Conservation (phyloP, 2,329 filamentous ascomycete species). For the Fusarium sacchari region DNA sequence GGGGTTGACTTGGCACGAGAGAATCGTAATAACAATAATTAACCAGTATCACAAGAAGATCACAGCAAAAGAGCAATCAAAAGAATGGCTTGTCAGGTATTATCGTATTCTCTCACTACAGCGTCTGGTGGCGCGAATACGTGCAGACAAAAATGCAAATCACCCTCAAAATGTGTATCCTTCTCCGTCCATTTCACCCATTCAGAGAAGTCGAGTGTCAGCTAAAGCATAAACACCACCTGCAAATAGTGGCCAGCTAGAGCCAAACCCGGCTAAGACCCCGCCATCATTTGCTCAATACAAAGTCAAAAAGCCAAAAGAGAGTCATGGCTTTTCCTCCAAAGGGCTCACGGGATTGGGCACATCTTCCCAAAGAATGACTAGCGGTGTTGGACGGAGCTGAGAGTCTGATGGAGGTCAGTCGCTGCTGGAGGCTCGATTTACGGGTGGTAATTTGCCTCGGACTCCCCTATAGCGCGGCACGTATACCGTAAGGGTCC, state of each 20-base stretch:
- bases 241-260: constrained; percentile 22
- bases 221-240: constrained; percentile 30
- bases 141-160: constrained; percentile 6
- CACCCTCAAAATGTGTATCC: background rate
- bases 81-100: background rate
- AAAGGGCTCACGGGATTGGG: background rate
- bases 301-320: constrained; percentile 24
- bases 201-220: background rate
- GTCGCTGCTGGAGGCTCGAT: background rate
- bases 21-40: background rate
- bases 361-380: constrained; percentile 4
- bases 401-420: background rate
- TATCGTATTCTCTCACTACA: background rate
- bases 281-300: constrained; percentile 29
- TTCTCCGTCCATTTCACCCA: background rate
- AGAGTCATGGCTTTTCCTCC: constrained; percentile 31
- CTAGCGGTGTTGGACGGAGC: background rate
- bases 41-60: background rate
- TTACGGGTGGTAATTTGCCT: constrained; percentile 3
- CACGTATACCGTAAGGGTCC: constrained; percentile 9
- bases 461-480: background rate
- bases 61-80: background rate
- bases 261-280: constrained; percentile 24
- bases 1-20: constrained; percentile 2
- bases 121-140: constrained; percentile 4